Percentiles rank a stretch among this genome's conserved stretches.
These are phyloP conservation scores for Naganishia vishniacii DNA, from an alignment of 768 basidiomycete species.

Conservation along the genomic window DNA sequence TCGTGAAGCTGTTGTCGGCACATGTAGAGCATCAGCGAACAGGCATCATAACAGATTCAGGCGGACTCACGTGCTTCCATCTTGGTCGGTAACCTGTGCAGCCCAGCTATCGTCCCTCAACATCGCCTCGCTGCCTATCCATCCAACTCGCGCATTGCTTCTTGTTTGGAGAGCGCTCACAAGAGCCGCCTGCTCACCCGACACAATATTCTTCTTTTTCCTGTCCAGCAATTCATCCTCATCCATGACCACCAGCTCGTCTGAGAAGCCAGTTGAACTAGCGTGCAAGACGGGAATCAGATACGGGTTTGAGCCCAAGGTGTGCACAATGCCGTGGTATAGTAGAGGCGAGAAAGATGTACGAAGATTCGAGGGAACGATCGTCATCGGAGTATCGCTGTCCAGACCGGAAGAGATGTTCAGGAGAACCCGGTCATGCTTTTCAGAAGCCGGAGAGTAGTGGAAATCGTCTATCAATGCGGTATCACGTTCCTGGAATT, in stretches of 20 bases:
- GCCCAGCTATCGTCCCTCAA: slow-evolving; percentile 70
- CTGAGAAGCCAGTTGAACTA: slow-evolving; percentile 51
- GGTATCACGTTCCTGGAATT: slow-evolving; percentile 76
- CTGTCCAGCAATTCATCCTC: slow-evolving; percentile 58
- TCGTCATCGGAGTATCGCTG: slow-evolving; percentile 51
- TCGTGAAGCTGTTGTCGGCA: neutral
- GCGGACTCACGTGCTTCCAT: slow-evolving; percentile 53
- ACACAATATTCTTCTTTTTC: slow-evolving; percentile 61
- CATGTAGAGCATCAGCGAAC: neutral
- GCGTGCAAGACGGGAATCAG: slow-evolving; percentile 76
- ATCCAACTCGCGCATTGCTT: slow-evolving; percentile 69
- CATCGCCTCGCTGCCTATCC: slow-evolving; percentile 72
- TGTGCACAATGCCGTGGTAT: slow-evolving; percentile 33
- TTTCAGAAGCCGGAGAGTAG: slow-evolving; percentile 57
- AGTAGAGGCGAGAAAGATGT: slow-evolving; percentile 33
- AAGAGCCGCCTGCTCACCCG: slow-evolving; percentile 67
- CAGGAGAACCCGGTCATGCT: slow-evolving; percentile 64
- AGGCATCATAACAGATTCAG: neutral
- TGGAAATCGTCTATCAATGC: slow-evolving; percentile 82
- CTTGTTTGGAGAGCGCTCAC: slow-evolving; percentile 85
- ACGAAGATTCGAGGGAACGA: slow-evolving; percentile 30
- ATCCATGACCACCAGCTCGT: slow-evolving; percentile 53
- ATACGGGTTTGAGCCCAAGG: slow-evolving; percentile 55
- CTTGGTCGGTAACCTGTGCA: slow-evolving; percentile 53
- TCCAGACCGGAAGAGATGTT: slow-evolving; percentile 63